Base-by-base conservation (phyloP, 768 basidiomycete genomes). In the Mycena maculata region DNA sequence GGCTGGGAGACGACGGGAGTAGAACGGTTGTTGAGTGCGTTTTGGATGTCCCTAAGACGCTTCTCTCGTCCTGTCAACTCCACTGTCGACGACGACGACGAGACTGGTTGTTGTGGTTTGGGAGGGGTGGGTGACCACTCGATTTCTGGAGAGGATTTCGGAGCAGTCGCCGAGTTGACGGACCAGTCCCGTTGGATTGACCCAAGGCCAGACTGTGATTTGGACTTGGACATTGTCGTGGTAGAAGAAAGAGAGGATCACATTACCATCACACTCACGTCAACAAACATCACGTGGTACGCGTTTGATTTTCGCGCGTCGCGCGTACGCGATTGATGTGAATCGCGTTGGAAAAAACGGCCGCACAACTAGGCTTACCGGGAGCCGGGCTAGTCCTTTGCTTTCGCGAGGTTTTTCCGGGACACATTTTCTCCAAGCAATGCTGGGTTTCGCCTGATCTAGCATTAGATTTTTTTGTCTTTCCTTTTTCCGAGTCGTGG, bases 121-220 rank as follows among this genome's bases (percentile, higher is more conserved):
- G 67, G 75, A 20, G 79, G 79, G 55, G 81, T 85, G 58, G 81
- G 83, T 8, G 78, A 76, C 81, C 86, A 85, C 13, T 80, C 76
- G 55, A 84, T 82, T 28, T 83, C 80, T 55, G 82, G 82, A 3
- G 84, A 83, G 49, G 80, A 81, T 16, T 74, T 74, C 18, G 73
- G 67, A 38, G 75, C 60, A 3, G 75, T 64, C 4, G 75, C 39
- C 4, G 79, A 74, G 0, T 75, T 75, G 68, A 78, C 50, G 0
- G 90, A 91, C 75, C 87, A 93, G 75, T 93, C 88, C 63, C 92
- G 86, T 68, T 83, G 83, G 48, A 92, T 67, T 1, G 84, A 83
- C 38, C 86, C 79, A 25, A 93, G 83, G 1, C 92, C 92, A 1
- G 92, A 93, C 70, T 81, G 81, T 18, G 80, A 63, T 62, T 80